Evolutionary conservation across 495 filamentous ascomycete genomes (phyloP).

Genomic region (Penicillium chermesinum): DNA sequence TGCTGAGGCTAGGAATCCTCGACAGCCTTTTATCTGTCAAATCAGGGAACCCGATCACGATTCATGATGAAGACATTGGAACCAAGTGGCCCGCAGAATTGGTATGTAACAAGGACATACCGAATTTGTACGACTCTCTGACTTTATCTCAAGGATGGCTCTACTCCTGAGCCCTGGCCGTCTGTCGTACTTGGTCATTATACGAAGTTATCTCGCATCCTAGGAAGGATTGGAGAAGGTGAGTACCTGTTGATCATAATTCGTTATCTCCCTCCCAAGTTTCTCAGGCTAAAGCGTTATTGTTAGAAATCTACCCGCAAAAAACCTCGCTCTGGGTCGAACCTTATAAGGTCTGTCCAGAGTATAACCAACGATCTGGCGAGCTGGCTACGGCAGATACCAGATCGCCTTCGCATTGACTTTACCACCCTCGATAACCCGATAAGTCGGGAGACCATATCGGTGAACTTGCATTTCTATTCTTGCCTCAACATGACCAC

Average conservation of each 20-base stretch:
- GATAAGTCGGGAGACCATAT: constrained; percentile 41
- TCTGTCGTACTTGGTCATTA: constrained; percentile 45
- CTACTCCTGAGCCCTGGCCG: constrained; percentile 34
- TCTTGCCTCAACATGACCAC: constrained; percentile 50
- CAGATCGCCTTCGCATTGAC: constrained; percentile 40
- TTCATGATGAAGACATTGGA: constrained; percentile 48
- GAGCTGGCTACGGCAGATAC: constrained; percentile 36
- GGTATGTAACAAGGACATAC: constrained; percentile 10
- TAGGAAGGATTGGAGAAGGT: constrained; percentile 41
- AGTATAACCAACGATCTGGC: constrained; percentile 40
- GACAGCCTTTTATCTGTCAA: constrained; percentile 40
- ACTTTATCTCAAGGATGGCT: constrained; percentile 16
- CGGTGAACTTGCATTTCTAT: constrained; percentile 46
- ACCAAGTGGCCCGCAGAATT: constrained; percentile 32
- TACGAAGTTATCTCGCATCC: constrained; percentile 40
- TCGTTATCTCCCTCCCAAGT: too few relatives aligned
- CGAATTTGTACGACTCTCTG: constrained; percentile 1
- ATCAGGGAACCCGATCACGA: constrained; percentile 46
- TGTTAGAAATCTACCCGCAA: constrained; percentile 41
- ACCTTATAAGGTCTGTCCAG: constrained; percentile 42
- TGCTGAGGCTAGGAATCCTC: background rate
- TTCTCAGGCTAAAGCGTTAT: too few relatives aligned
- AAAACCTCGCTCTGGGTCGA: constrained; percentile 37
- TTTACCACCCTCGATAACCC: constrained; percentile 31
- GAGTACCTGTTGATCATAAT: too few relatives aligned